These are phyloP conservation scores for Arachnopeziza araneosa DNA, from an alignment of 2,329 filamentous ascomycete species.

Conservation along the genomic window DNA sequence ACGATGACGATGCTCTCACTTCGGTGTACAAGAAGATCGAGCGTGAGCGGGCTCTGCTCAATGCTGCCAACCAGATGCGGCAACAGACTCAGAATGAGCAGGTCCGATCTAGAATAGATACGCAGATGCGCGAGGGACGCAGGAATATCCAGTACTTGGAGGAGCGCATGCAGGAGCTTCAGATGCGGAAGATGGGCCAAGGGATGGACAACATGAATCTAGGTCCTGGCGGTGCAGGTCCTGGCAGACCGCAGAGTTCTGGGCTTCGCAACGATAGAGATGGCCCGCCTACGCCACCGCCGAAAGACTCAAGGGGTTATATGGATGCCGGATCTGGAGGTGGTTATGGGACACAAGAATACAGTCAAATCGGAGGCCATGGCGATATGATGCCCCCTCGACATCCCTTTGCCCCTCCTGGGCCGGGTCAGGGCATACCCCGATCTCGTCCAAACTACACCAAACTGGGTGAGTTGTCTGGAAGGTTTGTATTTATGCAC, in stretches of 20 bases:
- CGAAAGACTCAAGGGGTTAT: constrained; percentile 60
- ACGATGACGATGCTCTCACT: constrained; percentile 60
- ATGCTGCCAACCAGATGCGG: constrained; percentile 90
- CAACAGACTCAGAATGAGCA: constrained; percentile 91
- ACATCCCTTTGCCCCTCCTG: constrained; percentile 71
- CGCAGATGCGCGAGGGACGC: constrained; percentile 87
- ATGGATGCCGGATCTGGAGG: constrained; percentile 44
- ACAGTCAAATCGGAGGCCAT: constrained; percentile 56
- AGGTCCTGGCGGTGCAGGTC: constrained; percentile 35
- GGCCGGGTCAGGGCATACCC: constrained; percentile 60
- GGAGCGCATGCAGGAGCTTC: constrained; percentile 81
- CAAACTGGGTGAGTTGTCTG: constrained; percentile 70
- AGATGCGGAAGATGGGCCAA: constrained; percentile 69
- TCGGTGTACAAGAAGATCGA: constrained; percentile 96
- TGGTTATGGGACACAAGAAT: constrained; percentile 56
- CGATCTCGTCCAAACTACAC: constrained; percentile 86
- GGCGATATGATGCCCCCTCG: constrained; percentile 74
- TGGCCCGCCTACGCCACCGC: constrained; percentile 59
- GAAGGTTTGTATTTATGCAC: constrained; percentile 1
- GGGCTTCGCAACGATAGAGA: constrained; percentile 40
- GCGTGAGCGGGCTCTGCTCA: constrained; percentile 91
- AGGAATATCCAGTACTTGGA: constrained; percentile 95
- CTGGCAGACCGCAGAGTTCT: constrained; percentile 39
- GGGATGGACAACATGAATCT: constrained; percentile 64
- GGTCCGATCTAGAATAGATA: constrained; percentile 85